These are phyloP conservation scores for Pythium oligandrum DNA, from an alignment of 352 stramenopile genomes.

Conservation along the genomic window DNA sequence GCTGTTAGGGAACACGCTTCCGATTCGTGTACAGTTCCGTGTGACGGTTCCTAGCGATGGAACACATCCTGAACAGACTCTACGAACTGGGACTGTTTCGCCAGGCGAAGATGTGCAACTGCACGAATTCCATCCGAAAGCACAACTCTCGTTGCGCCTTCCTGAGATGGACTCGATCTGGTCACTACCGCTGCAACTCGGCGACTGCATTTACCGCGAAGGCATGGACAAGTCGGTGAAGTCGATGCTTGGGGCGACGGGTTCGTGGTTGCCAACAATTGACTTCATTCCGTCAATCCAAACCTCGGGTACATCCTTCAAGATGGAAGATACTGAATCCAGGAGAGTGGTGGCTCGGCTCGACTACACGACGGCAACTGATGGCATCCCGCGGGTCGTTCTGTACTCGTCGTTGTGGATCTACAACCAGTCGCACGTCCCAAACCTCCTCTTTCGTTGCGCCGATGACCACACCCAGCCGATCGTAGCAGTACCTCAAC, in stretches of 20 bases:
- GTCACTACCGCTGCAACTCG: conserved; percentile 59
- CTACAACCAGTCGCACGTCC: conserved; percentile 88
- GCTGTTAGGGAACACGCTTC: conserved; percentile 85
- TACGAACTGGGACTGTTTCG: conserved; percentile 66
- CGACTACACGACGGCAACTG: conserved; percentile 78
- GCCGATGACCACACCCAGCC: conserved; percentile 43
- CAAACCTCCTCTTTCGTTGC: conserved; percentile 71
- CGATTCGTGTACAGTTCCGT: conserved; percentile 82
- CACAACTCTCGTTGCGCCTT: conserved; percentile 60
- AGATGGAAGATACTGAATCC: conserved; percentile 57
- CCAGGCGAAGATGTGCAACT: conserved; percentile 81
- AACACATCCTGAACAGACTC: conserved; percentile 22
- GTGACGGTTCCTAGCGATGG: conserved; percentile 29
- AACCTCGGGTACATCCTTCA: conserved; percentile 48
- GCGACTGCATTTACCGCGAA: conserved; percentile 82
- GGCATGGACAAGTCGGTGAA: conserved; percentile 63
- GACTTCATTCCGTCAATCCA: conserved; percentile 66
- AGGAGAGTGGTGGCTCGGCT: conserved; percentile 70
- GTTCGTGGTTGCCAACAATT: conserved; percentile 55
- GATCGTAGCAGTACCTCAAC: conserved; percentile 50
- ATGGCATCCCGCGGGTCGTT: conserved; percentile 79
- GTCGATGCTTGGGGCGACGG: conserved; percentile 48
- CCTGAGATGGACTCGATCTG: conserved; percentile 87
- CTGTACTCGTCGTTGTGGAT: conserved; percentile 84
- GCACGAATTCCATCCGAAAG: conserved; percentile 78